Conservation (phyloP, 305 asterid genomes). For the Fraxinus ornus region DNA sequence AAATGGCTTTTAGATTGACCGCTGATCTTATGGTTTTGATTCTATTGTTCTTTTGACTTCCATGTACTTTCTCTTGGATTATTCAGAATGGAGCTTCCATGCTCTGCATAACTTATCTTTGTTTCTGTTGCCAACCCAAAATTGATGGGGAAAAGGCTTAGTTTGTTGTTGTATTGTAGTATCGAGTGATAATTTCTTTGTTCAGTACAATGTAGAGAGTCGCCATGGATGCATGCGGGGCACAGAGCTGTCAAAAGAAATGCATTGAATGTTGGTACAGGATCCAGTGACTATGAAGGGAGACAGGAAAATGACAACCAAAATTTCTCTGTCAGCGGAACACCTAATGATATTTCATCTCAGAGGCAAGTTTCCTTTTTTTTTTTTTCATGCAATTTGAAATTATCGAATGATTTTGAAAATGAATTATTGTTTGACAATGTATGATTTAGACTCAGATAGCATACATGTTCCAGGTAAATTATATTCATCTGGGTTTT, state of each 20-base stretch:
- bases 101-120: background rate
- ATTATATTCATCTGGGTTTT: background rate
- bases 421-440: background rate
- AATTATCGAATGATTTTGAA: background rate
- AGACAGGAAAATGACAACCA: slow-evolving; percentile 38
- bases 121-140: background rate
- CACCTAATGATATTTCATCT: slow-evolving; percentile 14
- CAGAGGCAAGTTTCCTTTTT: background rate
- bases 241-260: slow-evolving; percentile 29
- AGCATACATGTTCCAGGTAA: background rate
- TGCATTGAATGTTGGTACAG: slow-evolving; percentile 55
- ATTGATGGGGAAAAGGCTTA: background rate
- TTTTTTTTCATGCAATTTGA: background rate
- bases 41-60: background rate
- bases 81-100: background rate
- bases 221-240: slow-evolving; percentile 27
- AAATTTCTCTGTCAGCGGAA: slow-evolving; percentile 24
- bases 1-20: background rate
- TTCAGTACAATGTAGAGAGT: slow-evolving; percentile 34
- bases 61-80: background rate
- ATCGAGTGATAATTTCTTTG: background rate
- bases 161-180: background rate
- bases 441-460: background rate
- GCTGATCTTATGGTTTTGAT: background rate
- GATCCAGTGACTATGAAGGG: slow-evolving; percentile 59